Base-by-base conservation (phyloP, 2,329 filamentous ascomycete species). In the Alternaria arbusti region DNA sequence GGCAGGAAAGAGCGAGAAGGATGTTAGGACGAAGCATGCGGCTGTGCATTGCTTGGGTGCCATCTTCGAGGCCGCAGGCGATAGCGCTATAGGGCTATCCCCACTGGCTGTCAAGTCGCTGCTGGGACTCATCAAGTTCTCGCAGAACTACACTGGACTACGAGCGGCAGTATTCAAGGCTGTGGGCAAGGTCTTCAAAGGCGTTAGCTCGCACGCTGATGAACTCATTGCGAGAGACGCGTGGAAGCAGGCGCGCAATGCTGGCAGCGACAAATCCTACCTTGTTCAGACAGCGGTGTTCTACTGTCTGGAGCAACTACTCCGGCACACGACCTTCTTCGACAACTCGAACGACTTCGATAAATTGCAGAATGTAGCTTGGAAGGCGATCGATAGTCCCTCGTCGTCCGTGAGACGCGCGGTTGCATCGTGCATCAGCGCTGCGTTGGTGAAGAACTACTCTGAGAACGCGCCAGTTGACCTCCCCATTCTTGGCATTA, bases 311-410 rank as follows among this genome's bases (percentile, higher is more conserved):
- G 90, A 91, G 74, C 85, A 89, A 58, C 83, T 98, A 52, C 83
- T 91, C 22, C 89, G 87, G 60, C 84, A 87, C 65, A 97, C 94
- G 0, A 81, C 87, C 0, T 96, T 92, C 77, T 98, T 98, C 75
- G 90, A 94, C 75, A 97, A 96, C 74, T 89, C 91, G 13, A 90
- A 86, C 77, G 96, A 99, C 76, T 97, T 97, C 74, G 96, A 99
- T 70, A 93, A 91, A 77, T 82, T 98, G 20, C 94, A 95, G 79
- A 87, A 87, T 32, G 88, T 91, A 6, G 83, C 96, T 15, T 96
- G 94, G 86, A 98, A 97, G 80, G 87, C 91, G 0, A 90, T 96
- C 63, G 96, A 99, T 71, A 94, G 90, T 36, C 81, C 89, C 1
- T 91, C 90, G 52, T 82, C 89, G 1, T 86, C 90, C 26, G 93